These are phyloP conservation scores for Vigna reflexopilosa DNA, from an alignment of 306 rosid species.

Conservation along the genomic window DNA sequence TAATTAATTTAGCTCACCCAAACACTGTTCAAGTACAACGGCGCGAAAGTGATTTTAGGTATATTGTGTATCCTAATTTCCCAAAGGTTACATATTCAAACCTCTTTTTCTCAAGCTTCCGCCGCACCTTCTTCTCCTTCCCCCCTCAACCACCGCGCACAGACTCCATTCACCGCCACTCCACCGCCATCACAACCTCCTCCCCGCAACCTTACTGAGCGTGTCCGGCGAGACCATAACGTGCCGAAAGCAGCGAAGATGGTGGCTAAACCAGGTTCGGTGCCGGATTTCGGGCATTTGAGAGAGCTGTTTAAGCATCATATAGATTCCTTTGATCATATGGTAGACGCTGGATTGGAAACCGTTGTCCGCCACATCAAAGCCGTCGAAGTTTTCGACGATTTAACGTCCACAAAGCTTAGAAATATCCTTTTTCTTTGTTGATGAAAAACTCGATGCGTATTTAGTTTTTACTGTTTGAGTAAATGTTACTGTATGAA, in stretches of 20 bases:
- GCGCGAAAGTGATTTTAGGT: no score
- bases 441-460: neutral
- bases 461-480: neutral
- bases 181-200: no score
- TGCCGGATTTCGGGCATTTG: conserved; percentile 51
- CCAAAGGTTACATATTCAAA: no score
- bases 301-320: conserved; percentile 75
- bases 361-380: conserved; percentile 56
- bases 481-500: neutral
- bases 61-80: no score
- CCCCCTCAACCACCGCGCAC: no score
- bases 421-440: conserved; percentile 72
- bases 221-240: no score
- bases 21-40: no score
- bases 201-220: no score
- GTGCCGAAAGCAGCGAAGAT: conserved; percentile 33
- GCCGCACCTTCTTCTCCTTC: no score
- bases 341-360: conserved; percentile 64
- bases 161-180: no score
- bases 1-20: no score
- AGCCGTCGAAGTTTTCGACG: conserved; percentile 55
- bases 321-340: conserved; percentile 79
- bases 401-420: conserved; percentile 55
- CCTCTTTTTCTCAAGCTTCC: no score
- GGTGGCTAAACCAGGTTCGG: conserved; percentile 42